These are phyloP conservation scores for Aphanomyces invadans DNA, from an alignment of 352 stramenopile species.

Conservation along the genomic window DNA sequence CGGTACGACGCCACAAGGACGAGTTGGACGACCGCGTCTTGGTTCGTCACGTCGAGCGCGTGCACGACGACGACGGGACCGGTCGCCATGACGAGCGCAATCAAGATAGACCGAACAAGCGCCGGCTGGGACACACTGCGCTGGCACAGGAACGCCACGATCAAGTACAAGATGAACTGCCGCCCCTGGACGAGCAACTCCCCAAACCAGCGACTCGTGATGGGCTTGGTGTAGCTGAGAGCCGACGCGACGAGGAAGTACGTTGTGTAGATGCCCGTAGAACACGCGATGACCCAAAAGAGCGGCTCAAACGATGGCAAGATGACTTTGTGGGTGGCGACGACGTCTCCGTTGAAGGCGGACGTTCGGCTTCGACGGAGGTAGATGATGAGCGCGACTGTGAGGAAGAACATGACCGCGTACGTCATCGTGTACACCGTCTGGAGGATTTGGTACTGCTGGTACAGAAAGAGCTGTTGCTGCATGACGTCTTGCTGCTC, in stretches of 20 bases:
- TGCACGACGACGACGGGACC: constrained; percentile 2
- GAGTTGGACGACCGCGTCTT: not conserved
- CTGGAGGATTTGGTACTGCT: constrained; percentile 33
- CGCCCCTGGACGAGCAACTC: constrained; percentile 25
- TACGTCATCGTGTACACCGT: constrained; percentile 41
- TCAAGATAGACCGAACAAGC: constrained; percentile 15
- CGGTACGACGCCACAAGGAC: constrained; percentile 15
- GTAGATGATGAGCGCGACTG: constrained; percentile 40
- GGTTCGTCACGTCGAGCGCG: constrained; percentile 13
- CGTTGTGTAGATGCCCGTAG: constrained; percentile 34
- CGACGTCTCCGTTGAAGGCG: constrained; percentile 39
- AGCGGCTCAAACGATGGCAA: constrained; percentile 61
- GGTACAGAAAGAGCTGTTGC: not conserved
- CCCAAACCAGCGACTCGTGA: constrained; percentile 24
- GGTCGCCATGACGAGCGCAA: constrained; percentile 17
- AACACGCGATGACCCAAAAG: constrained; percentile 40
- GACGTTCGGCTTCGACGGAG: constrained; percentile 48
- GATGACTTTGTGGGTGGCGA: constrained; percentile 49
- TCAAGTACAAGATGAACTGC: constrained; percentile 26
- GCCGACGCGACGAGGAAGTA: constrained; percentile 20
- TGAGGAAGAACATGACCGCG: constrained; percentile 39
- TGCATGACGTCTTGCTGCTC: not conserved
- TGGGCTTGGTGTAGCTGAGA: constrained; percentile 21
- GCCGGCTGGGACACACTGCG: constrained; percentile 24
- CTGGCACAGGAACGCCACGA: constrained; percentile 26